phyloP scores from a whole-genome alignment of 441 rosid genomes.

The Gossypium schwendimanii region DNA sequence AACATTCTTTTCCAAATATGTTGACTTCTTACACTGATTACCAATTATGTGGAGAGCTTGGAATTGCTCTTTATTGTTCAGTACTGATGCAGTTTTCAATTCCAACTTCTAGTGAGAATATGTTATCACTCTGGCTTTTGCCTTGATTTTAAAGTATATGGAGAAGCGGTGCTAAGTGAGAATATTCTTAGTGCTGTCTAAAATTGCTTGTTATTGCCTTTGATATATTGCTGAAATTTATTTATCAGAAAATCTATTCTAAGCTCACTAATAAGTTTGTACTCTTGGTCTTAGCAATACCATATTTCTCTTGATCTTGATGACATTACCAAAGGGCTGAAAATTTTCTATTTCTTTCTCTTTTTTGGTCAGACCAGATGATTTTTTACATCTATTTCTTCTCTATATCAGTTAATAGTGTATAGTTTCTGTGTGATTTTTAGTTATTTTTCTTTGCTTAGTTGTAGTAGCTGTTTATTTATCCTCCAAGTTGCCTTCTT shows the following conservation, averaged over 20 bases:
- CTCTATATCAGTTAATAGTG: background rate
- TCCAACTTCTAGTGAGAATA: background rate
- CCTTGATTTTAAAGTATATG: background rate
- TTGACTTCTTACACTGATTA: too few relatives aligned
- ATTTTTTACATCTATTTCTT: background rate
- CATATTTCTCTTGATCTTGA: background rate
- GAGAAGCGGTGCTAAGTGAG: background rate
- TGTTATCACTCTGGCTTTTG: background rate
- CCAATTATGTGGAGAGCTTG: background rate
- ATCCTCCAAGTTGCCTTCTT: background rate
- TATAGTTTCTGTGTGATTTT: background rate
- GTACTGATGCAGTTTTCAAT: background rate
- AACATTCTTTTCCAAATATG: background rate
- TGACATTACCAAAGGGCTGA: background rate
- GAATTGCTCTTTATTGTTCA: background rate
- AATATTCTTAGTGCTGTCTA: background rate
- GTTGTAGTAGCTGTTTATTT: background rate
- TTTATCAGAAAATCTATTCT: background rate
- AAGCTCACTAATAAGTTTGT: background rate
- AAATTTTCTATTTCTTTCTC: background rate
- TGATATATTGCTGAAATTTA: background rate
- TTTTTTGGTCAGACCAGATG: background rate
- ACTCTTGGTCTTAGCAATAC: background rate
- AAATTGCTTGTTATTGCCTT: background rate
- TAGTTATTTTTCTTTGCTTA: background rate